phyloP scores from a whole-genome alignment of 2,329 filamentous ascomycete species.

The Talaromyces sp. region DNA sequence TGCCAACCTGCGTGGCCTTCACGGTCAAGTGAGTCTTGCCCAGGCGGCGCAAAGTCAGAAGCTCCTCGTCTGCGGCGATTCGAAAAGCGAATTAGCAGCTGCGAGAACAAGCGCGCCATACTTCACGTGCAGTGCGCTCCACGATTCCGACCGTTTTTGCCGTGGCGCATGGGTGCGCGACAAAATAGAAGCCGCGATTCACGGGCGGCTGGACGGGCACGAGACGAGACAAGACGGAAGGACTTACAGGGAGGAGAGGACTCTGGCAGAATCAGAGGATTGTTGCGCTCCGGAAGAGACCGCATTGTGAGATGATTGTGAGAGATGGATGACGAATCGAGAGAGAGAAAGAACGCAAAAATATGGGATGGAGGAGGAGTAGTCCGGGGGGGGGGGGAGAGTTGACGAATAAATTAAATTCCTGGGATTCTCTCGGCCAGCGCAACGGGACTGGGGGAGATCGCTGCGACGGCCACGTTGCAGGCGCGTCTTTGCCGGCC shows the following conservation, averaged over 20 bases:
- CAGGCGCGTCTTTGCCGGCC: slow-evolving; percentile 31
- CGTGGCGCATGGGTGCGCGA: slow-evolving; percentile 2
- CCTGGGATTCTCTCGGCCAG: neutral
- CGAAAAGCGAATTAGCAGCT: slow-evolving; percentile 8
- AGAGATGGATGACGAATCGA: neutral
- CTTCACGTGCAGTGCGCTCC: neutral
- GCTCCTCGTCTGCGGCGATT: slow-evolving; percentile 54
- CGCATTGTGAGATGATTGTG: slow-evolving; percentile 29
- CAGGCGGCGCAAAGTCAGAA: slow-evolving; percentile 77
- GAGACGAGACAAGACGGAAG: slow-evolving; percentile 12
- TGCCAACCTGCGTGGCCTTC: slow-evolving; percentile 68
- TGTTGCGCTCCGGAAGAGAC: slow-evolving; percentile 39
- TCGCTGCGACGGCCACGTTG: slow-evolving; percentile 32
- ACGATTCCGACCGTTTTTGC: neutral
- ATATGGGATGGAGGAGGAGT: neutral
- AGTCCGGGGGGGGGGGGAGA: slow-evolving; percentile 1
- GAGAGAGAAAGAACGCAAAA: slow-evolving; percentile 11
- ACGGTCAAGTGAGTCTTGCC: slow-evolving; percentile 87
- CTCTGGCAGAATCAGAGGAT: slow-evolving; percentile 41
- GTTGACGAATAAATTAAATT: neutral
- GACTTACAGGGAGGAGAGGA: slow-evolving; percentile 41
- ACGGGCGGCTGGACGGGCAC: slow-evolving; percentile 13
- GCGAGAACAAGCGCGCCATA: slow-evolving; percentile 7
- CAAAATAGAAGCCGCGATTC: slow-evolving; percentile 7
- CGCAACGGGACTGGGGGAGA: neutral